Percentiles rank a stretch among this genome's conserved stretches.
phyloP scores from a whole-genome alignment of 495 filamentous ascomycete genomes.

The Platismatia glauca region DNA sequence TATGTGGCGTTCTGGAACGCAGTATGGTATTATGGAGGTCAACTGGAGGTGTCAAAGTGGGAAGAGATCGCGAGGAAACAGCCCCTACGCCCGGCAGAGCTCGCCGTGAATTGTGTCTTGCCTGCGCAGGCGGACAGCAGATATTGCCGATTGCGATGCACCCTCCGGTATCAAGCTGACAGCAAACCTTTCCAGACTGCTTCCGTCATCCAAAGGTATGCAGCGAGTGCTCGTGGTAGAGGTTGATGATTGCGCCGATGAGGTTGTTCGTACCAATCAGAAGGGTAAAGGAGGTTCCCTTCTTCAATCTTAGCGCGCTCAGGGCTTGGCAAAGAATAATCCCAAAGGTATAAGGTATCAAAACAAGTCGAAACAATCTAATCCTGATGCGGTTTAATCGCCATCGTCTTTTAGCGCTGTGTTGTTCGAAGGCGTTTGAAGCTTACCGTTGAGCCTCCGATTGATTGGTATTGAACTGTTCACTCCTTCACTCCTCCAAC shows the following conservation, averaged over 20 bases:
- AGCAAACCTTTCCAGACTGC: neutral
- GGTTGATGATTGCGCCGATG: neutral
- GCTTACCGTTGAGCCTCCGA: neutral
- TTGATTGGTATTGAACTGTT: neutral
- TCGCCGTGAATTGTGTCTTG: neutral
- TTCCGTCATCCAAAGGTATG: neutral
- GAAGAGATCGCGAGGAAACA: neutral
- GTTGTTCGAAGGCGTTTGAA: neutral
- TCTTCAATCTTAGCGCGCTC: neutral
- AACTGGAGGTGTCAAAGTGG: neutral
- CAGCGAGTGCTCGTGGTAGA: constrained; percentile 1
- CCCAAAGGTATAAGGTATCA: too few species aligned
- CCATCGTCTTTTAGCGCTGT: neutral
- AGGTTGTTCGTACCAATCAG: constrained; percentile 4
- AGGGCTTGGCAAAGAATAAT: neutral
- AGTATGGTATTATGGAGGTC: neutral
- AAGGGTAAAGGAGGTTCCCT: neutral
- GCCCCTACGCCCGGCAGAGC: neutral
- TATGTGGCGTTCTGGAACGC: neutral
- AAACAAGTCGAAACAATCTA: constrained; percentile 3
- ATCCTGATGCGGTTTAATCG: neutral
- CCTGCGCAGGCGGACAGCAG: neutral
- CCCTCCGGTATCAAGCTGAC: constrained; percentile 1
- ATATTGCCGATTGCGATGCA: neutral
- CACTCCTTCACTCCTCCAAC: neutral